Conservation (phyloP, 352 stramenopile species). For the Pythium phragmitis region DNA sequence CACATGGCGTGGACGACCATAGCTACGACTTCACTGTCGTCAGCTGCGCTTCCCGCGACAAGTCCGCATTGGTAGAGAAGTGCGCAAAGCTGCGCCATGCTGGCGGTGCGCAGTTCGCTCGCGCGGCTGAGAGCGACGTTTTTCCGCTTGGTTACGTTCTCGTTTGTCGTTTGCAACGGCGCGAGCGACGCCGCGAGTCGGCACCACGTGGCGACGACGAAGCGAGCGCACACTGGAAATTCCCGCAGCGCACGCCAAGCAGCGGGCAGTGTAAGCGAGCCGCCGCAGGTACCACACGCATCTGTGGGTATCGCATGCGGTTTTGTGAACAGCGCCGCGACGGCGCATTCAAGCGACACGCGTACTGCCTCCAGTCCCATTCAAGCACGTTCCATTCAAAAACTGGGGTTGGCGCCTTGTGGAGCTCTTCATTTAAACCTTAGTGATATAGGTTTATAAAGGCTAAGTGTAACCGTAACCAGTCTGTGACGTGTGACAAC, state of each 20-base stretch:
- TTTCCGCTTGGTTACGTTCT: background rate
- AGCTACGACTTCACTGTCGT: constrained; percentile 19
- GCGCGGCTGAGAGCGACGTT: background rate
- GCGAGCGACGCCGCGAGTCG: background rate
- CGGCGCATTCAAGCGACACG: constrained; percentile 32
- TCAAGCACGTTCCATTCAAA: constrained; percentile 11
- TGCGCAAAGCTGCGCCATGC: constrained; percentile 15
- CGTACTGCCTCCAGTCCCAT: constrained; percentile 31
- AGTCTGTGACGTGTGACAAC: constrained; percentile 10
- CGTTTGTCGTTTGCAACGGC: constrained; percentile 1
- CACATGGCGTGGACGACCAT: constrained; percentile 7
- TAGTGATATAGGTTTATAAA: background rate
- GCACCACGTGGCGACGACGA: constrained; percentile 8
- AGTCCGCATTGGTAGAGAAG: constrained; percentile 21
- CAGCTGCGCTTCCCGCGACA: background rate
- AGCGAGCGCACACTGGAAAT: constrained; percentile 18
- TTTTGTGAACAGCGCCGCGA: constrained; percentile 44
- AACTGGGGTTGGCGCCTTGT: background rate
- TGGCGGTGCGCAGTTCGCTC: background rate
- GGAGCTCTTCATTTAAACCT: constrained; percentile 1
- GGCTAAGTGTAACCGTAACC: background rate
- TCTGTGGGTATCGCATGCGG: background rate
- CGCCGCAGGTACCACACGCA: constrained; percentile 9
- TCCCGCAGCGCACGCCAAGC: constrained; percentile 21
- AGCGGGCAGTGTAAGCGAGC: constrained; percentile 13